phyloP scores from a whole-genome alignment of 2,329 filamentous ascomycete species.

The Fusarium sp. region DNA sequence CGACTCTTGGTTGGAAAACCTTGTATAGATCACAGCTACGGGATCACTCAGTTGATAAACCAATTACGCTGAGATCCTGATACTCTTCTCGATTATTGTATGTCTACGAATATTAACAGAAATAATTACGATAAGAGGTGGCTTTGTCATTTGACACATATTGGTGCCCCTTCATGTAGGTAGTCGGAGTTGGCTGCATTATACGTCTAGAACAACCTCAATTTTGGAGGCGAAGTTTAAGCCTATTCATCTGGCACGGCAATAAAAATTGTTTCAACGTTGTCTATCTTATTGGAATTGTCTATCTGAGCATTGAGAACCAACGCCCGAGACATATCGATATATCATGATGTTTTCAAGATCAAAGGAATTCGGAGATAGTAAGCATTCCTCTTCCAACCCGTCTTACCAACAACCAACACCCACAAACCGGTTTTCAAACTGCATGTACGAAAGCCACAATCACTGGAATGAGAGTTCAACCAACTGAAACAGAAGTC shows the following conservation, averaged over 20 bases:
- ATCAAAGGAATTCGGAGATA: not conserved
- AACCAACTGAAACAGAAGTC: not conserved
- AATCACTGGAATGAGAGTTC: not conserved
- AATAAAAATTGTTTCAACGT: too few species aligned
- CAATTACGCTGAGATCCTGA: accelerated
- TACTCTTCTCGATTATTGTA: accelerated
- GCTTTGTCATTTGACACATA: too few species aligned
- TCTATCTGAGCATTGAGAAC: not conserved
- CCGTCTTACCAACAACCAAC: not conserved
- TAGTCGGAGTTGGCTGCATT: not conserved
- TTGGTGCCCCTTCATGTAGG: too few species aligned
- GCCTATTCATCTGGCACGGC: too few species aligned
- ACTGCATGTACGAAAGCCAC: not conserved
- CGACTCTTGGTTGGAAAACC: not conserved
- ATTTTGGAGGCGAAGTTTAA: not conserved
- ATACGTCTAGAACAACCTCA: not conserved
- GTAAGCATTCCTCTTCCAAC: not conserved
- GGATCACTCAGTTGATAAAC: not conserved
- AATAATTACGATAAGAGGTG: accelerated
- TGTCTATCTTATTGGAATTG: not conserved
- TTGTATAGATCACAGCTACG: not conserved
- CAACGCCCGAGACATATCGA: not conserved
- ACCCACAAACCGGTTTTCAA: too few species aligned
- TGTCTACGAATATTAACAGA: not conserved
- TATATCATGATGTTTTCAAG: not conserved